These are phyloP conservation scores for Lepidium africanum DNA, from an alignment of 345 rosid genomes.

Conservation along the genomic window DNA sequence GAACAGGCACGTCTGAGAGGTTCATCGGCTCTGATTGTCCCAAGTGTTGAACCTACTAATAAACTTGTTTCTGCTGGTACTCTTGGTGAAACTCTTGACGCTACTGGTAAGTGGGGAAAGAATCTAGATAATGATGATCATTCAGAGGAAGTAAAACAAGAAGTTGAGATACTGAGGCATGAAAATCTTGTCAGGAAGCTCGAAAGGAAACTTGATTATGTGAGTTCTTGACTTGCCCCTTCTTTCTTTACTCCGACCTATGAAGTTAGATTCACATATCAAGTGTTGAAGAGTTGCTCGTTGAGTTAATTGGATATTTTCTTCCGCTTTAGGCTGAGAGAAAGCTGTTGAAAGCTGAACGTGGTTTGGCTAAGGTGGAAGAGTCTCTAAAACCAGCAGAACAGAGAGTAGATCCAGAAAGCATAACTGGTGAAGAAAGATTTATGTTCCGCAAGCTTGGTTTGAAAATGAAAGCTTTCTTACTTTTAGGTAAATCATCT, in stretches of 20 bases:
- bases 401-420: constrained; percentile 58
- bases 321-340: constrained; percentile 52
- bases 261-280: neutral
- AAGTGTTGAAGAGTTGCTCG: neutral
- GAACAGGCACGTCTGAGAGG: constrained; percentile 85
- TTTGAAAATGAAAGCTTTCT: constrained; percentile 86
- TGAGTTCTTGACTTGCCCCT: constrained; percentile 36
- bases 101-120: constrained; percentile 73
- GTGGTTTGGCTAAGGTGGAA: constrained; percentile 68
- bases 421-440: constrained; percentile 91
- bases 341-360: constrained; percentile 66
- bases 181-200: constrained; percentile 60
- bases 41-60: constrained; percentile 27
- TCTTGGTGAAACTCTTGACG: constrained; percentile 82
- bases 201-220: constrained; percentile 61
- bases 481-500: constrained; percentile 64
- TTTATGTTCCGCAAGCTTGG: constrained; percentile 97
- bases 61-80: constrained; percentile 65
- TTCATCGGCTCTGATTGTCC: constrained; percentile 48
- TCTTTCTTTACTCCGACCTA: neutral
- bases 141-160: constrained; percentile 50
- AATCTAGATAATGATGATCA: constrained; percentile 51
- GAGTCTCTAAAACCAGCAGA: constrained; percentile 56
- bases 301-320: neutral
- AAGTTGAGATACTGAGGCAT: constrained; percentile 69